Conservation (phyloP, 352 stramenopile species). For the Saprolegnia parasitica region DNA sequence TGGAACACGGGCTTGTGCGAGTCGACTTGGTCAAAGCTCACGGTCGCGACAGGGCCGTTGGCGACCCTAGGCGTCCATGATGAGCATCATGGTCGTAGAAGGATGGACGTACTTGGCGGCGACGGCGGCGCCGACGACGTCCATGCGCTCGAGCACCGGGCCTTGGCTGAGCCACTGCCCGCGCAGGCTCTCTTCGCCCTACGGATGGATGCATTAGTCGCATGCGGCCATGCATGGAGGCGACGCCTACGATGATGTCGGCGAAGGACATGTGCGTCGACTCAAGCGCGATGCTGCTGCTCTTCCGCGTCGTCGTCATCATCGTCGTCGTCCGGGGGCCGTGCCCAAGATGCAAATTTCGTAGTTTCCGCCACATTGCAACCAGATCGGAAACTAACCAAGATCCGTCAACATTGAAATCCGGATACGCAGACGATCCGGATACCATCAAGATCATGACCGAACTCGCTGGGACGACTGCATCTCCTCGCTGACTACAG, state of each 20-base stretch:
- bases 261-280: slow-evolving; percentile 28
- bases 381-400: background rate
- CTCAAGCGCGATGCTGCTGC: slow-evolving; percentile 16
- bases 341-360: too few relatives aligned
- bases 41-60: slow-evolving; percentile 32
- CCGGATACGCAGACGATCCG: background rate
- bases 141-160: slow-evolving; percentile 38
- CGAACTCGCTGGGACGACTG: background rate
- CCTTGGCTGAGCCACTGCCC: slow-evolving; percentile 35
- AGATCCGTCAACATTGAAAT: slow-evolving; percentile 1
- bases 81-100: background rate
- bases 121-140: slow-evolving; percentile 36
- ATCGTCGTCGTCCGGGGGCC: background rate
- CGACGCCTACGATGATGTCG: slow-evolving; percentile 26
- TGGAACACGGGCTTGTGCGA: slow-evolving; percentile 38
- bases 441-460: background rate
- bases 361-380: too few relatives aligned
- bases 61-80: slow-evolving; percentile 26
- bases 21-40: slow-evolving; percentile 39
- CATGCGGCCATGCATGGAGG: background rate
- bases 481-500: too few relatives aligned
- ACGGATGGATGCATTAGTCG: background rate
- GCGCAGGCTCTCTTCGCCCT: slow-evolving; percentile 39
- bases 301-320: background rate
- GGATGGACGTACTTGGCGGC: slow-evolving; percentile 30